Evolutionary conservation across 2,329 filamentous ascomycete species (phyloP), one percentile per base, ranked within the genome.

Genomic region (Aureobasidium melanogenum): DNA sequence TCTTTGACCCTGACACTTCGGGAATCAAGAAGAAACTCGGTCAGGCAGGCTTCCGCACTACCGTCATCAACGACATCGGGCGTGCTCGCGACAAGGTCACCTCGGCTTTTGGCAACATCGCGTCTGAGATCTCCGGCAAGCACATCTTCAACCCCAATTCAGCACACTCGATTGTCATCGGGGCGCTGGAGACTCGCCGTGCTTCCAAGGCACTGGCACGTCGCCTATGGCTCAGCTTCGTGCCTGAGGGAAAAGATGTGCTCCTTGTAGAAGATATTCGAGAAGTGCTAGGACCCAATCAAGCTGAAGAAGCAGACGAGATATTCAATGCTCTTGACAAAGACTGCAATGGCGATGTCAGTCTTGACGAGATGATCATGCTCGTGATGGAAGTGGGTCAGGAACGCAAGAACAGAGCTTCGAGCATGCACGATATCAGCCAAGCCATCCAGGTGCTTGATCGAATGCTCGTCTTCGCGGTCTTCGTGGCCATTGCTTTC

Each of bases 111-210:
- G 91, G 91, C 30, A 91, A 91, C 69, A 83, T 95, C 61, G 90
- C 90, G 1, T 88, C 88, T 3, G 91, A 95, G 70, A 89, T 95
- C 64, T 91, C 90, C 0, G 91, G 91, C 64, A 92, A 91, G 75
- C 82, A 92, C 67, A 85, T 93, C 36, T 91, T 93, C 76, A 92
- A 62, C 34, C 63, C 67, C 0, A 69, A 60, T 22, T 67, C 65
- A 17, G 69, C 66, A 4, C 69, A 68, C 62, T 66, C 64, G 2
- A 66, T 69, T 34, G 69, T 72, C 32, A 55, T 70, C 28, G 66
- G 67, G 54, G 69, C 69, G 9, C 64, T 71, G 12, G 69, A 72
- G 60, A 66, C 63, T 14, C 64, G 67, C 39, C 61, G 63, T 14
- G 65, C 68, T 17, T 68, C 70, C 5, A 68, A 71, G 63, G 71